phyloP scores from a whole-genome alignment of 2,329 filamentous ascomycete genomes.

The Dactylellina drechsleri region DNA sequence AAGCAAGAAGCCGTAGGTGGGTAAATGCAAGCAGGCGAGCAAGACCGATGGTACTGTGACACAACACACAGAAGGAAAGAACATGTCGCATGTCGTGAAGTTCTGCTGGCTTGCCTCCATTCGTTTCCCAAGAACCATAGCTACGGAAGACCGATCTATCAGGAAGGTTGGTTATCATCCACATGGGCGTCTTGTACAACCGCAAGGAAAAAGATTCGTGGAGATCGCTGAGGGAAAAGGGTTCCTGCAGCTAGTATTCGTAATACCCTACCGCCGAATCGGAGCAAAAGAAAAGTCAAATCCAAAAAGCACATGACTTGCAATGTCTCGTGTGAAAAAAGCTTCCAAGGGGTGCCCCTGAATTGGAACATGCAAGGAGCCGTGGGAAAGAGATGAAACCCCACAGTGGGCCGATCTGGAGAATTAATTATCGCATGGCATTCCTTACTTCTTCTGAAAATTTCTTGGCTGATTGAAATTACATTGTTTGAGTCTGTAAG shows the following conservation, averaged over 20 bases:
- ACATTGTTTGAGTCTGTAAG: conserved; percentile 1
- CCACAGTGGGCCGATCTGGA: too few relatives aligned
- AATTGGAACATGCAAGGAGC: conserved; percentile 27
- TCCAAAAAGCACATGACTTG: neutral
- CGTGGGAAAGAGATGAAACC: too few relatives aligned
- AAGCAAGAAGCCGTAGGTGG: too few relatives aligned
- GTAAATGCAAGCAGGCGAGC: too few relatives aligned
- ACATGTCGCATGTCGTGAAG: neutral
- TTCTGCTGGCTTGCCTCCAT: too few relatives aligned
- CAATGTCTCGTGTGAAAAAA: neutral
- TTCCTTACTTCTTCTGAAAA: neutral
- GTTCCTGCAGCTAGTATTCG: conserved; percentile 13
- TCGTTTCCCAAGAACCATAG: neutral
- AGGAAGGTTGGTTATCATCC: conserved; percentile 7
- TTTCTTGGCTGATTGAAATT: conserved; percentile 6
- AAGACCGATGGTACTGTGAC: too few relatives aligned
- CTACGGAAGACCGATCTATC: neutral
- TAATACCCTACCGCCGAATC: conserved; percentile 24
- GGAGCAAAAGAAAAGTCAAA: conserved; percentile 18
- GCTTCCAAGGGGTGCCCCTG: conserved; percentile 8
- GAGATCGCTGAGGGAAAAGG: conserved; percentile 3
- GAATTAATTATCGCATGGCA: neutral
- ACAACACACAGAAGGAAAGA: neutral
- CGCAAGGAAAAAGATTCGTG: neutral
- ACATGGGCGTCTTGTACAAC: conserved; percentile 34